A percentile compares a stretch with the other conserved stretches of the same genome.
Conservation (phyloP, 1,284 basidiomycete species). For the Pseudozyma thailandica region DNA sequence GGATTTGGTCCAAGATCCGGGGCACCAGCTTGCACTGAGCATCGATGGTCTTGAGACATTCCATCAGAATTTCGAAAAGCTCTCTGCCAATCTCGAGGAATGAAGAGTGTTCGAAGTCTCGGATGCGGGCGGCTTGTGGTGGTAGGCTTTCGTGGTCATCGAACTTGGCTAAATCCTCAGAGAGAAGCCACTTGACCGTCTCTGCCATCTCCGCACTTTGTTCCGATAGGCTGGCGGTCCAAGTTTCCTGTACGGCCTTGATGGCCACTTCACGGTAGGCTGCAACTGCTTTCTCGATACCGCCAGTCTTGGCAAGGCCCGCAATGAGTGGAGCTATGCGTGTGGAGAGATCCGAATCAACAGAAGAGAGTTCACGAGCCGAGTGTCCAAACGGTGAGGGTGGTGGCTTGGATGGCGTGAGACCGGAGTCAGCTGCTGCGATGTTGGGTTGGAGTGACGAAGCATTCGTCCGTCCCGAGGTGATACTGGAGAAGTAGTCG, state of each 20-base stretch:
- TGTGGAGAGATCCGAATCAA: slow-evolving; percentile 71
- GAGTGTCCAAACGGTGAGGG: slow-evolving; percentile 27
- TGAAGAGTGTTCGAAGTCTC: slow-evolving; percentile 76
- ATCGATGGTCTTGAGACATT: slow-evolving; percentile 78
- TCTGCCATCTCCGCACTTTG: slow-evolving; percentile 30
- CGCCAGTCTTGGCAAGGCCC: slow-evolving; percentile 80
- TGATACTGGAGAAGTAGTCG: slow-evolving; percentile 12
- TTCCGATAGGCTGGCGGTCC: slow-evolving; percentile 20
- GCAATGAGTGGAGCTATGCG: slow-evolving; percentile 78
- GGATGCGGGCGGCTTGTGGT: slow-evolving; percentile 69
- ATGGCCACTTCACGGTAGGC: slow-evolving; percentile 83
- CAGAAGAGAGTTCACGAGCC: slow-evolving; percentile 7
- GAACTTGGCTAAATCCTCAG: slow-evolving; percentile 27
- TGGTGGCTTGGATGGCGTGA: slow-evolving; percentile 22
- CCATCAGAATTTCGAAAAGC: slow-evolving; percentile 77
- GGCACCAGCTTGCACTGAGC: slow-evolving; percentile 75
- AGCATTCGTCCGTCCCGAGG: not conserved
- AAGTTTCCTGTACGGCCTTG: slow-evolving; percentile 74
- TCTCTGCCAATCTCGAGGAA: slow-evolving; percentile 76
- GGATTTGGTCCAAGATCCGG: slow-evolving; percentile 73
- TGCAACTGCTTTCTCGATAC: slow-evolving; percentile 76
- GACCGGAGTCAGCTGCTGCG: slow-evolving; percentile 8
- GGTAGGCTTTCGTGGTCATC: slow-evolving; percentile 35
- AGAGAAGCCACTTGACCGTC: slow-evolving; percentile 60
- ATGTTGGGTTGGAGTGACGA: not conserved